Percentiles rank a stretch among this genome's conserved stretches.
Evolutionary conservation across 345 rosid genomes (phyloP).

Genomic region (Rubroshorea leprosula): DNA sequence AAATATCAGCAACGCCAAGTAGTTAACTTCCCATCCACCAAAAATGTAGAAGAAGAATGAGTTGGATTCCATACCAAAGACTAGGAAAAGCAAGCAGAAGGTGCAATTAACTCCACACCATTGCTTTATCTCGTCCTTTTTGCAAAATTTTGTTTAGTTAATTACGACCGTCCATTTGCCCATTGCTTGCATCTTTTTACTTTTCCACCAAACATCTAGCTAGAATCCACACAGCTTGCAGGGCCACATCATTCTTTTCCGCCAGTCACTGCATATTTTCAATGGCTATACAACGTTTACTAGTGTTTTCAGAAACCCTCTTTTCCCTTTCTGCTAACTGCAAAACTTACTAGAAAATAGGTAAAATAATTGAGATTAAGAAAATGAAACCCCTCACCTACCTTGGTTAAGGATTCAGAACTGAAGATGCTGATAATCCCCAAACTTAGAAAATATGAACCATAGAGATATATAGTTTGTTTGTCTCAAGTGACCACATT

Average conservation of each 20-base stretch:
- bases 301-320: neutral
- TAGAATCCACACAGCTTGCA: neutral
- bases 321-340: neutral
- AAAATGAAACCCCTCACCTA: neutral
- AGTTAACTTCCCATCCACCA: too few species aligned
- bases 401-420: neutral
- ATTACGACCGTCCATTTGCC: neutral
- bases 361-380: neutral
- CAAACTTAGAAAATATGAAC: too few species aligned
- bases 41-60: too few species aligned
- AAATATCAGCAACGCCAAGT: too few species aligned
- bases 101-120: neutral
- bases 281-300: neutral
- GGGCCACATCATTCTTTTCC: neutral
- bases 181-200: neutral
- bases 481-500: too few species aligned
- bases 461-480: too few species aligned
- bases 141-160: neutral
- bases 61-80: too few species aligned
- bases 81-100: too few species aligned
- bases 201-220: neutral
- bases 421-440: too few species aligned
- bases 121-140: neutral
- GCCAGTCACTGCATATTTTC: neutral
- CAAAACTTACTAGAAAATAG: neutral